These are phyloP conservation scores for Silene noctiflora DNA, from an alignment of 179 eudicot species.

Conservation along the genomic window DNA sequence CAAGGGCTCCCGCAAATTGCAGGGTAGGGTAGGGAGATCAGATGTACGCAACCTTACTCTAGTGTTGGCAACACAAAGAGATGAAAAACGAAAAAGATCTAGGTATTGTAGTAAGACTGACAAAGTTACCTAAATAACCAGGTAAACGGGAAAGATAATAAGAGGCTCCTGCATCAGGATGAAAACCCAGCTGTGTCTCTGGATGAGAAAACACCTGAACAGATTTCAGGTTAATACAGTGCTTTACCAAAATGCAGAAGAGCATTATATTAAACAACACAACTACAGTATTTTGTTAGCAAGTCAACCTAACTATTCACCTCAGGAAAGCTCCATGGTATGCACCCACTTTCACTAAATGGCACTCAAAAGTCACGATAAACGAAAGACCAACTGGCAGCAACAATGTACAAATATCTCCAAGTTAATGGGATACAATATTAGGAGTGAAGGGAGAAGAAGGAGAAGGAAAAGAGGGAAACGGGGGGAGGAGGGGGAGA, in stretches of 20 bases:
- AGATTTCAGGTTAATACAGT: conserved; percentile 16
- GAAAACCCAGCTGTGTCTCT: conserved; percentile 85
- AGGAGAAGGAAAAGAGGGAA: no score
- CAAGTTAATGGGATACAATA: no score
- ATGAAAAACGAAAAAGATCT: background rate
- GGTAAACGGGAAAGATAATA: conserved; percentile 90
- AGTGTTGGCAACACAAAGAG: no score
- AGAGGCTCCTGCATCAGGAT: conserved; percentile 95
- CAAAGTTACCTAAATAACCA: conserved; percentile 74
- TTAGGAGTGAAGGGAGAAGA: no score
- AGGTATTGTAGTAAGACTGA: background rate
- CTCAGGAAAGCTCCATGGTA: background rate
- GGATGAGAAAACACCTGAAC: conserved; percentile 72
- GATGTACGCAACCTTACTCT: no score
- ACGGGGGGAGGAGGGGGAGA: no score
- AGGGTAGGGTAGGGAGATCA: no score
- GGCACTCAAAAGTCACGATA: background rate
- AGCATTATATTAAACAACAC: background rate
- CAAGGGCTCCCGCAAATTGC: no score
- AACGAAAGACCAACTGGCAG: background rate
- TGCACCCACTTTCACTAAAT: background rate
- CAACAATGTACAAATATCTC: no score
- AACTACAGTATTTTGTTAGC: background rate
- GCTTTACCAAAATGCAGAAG: conserved; percentile 2
- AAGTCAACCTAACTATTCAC: background rate